These are phyloP conservation scores for Helminthosporium solani DNA, from an alignment of 2,329 filamentous ascomycete genomes.

Conservation along the genomic window DNA sequence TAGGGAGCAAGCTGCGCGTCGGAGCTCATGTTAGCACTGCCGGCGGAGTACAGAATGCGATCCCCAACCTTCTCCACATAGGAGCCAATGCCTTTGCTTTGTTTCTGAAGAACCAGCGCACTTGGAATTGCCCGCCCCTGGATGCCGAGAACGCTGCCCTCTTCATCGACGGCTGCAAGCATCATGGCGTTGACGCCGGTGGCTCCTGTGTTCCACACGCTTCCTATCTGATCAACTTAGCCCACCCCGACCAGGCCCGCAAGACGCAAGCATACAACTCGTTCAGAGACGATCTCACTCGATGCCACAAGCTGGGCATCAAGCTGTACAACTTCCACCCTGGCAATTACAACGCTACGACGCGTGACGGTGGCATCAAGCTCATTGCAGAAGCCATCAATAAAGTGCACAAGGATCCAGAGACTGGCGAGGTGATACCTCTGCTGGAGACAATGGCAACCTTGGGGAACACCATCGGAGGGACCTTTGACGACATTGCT, in stretches of 20 bases:
- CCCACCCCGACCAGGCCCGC: slow-evolving; percentile 76
- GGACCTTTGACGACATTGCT: slow-evolving; percentile 79
- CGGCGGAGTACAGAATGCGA: slow-evolving; percentile 53
- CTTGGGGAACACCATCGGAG: slow-evolving; percentile 78
- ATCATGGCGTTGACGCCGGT: slow-evolving; percentile 69
- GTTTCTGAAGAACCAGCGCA: slow-evolving; percentile 94
- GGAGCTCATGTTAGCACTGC: slow-evolving; percentile 91
- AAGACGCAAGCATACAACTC: slow-evolving; percentile 80
- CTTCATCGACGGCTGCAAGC: slow-evolving; percentile 68
- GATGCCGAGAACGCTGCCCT: slow-evolving; percentile 64
- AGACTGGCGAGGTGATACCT: slow-evolving; percentile 72
- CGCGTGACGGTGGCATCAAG: slow-evolving; percentile 67
- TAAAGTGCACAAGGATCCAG: slow-evolving; percentile 67
- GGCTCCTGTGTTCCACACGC: slow-evolving; percentile 87
- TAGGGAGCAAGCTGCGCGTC: slow-evolving; percentile 75
- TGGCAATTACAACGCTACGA: slow-evolving; percentile 70
- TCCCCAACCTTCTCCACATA: slow-evolving; percentile 26
- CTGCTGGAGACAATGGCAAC: slow-evolving; percentile 96
- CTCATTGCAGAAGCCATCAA: slow-evolving; percentile 84
- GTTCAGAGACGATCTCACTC: slow-evolving; percentile 83
- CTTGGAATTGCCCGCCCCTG: slow-evolving; percentile 84
- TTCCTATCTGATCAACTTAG: slow-evolving; percentile 94
- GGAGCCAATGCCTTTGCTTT: slow-evolving; percentile 89
- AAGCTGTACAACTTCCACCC: slow-evolving; percentile 97
- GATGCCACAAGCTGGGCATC: slow-evolving; percentile 85